phyloP scores from a whole-genome alignment of 495 filamentous ascomycete species.

The Lophiostoma macrostomum region DNA sequence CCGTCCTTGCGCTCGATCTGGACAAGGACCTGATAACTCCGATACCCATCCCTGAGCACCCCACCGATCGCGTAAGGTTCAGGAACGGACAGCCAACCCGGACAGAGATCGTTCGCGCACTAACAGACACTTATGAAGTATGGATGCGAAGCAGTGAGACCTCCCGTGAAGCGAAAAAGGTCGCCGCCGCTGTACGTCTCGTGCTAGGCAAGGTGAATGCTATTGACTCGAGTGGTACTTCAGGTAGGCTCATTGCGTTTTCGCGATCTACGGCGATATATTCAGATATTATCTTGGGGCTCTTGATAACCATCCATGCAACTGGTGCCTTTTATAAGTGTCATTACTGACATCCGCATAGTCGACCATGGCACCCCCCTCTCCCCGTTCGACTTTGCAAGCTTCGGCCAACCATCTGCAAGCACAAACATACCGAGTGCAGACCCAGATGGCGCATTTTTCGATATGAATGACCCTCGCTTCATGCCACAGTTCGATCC shows the following conservation, averaged over 20 bases:
- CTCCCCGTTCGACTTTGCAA: neutral
- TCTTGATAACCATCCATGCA: neutral
- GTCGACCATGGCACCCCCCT: neutral
- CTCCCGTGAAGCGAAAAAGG: conserved; percentile 19
- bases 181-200: conserved; percentile 9
- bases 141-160: conserved; percentile 9
- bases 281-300: neutral
- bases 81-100: conserved; percentile 9
- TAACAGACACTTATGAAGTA: conserved; percentile 3
- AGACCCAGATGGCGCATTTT: neutral
- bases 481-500: too few relatives aligned
- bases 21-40: conserved; percentile 13
- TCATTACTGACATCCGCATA: neutral
- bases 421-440: neutral
- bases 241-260: neutral
- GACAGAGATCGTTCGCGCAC: conserved; percentile 15
- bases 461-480: neutral
- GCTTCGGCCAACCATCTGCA: neutral
- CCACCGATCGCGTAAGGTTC: conserved; percentile 5
- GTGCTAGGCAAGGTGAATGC: conserved; percentile 15
- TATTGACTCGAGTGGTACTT: neutral
- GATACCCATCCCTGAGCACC: neutral
- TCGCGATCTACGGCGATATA: too few relatives aligned
- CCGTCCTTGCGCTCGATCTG: conserved; percentile 43
- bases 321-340: neutral